Evolutionary conservation across 106 monocot genomes (phyloP).

Genomic region (Ottelia alismoides): DNA sequence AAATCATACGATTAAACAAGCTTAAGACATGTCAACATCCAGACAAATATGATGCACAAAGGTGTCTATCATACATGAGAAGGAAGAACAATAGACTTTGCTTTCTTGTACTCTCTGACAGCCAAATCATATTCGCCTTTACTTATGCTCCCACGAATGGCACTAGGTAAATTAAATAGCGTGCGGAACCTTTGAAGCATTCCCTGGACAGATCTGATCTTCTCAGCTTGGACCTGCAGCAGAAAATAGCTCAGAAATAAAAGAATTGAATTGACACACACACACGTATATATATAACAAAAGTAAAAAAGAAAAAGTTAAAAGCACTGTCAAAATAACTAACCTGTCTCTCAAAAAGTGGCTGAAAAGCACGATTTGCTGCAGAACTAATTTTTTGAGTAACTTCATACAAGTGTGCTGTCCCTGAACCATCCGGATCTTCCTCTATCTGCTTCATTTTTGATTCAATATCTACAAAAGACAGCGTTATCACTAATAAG

Average conservation of each 20-base stretch:
- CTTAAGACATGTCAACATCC: too few relatives aligned
- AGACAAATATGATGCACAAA: too few relatives aligned
- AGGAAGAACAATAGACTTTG: constrained; percentile 98
- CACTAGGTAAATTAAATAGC: constrained; percentile 90
- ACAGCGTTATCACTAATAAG: too few relatives aligned
- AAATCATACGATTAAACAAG: too few relatives aligned
- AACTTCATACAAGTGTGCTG: constrained; percentile 56
- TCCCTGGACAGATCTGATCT: constrained; percentile 99
- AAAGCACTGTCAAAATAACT: too few relatives aligned
- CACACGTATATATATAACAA: too few relatives aligned
- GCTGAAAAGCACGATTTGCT: constrained; percentile 95
- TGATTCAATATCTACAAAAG: constrained; percentile 73
- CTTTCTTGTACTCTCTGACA: constrained; percentile 98
- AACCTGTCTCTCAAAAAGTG: constrained; percentile 97
- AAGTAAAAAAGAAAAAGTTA: too few relatives aligned
- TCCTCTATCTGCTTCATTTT: constrained; percentile 95
- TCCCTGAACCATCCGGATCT: constrained; percentile 97
- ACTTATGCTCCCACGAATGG: constrained; percentile 81
- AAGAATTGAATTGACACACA: too few relatives aligned
- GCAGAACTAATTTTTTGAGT: constrained; percentile 59
- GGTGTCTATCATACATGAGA: constrained; percentile 70
- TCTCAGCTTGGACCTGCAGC: constrained; percentile 90
- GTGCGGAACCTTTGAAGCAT: constrained; percentile 99
- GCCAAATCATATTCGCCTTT: constrained; percentile 99
- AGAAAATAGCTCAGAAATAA: too few relatives aligned